These are phyloP conservation scores for Phytophthora tubulina DNA, from an alignment of 352 stramenopile genomes.

Conservation along the genomic window DNA sequence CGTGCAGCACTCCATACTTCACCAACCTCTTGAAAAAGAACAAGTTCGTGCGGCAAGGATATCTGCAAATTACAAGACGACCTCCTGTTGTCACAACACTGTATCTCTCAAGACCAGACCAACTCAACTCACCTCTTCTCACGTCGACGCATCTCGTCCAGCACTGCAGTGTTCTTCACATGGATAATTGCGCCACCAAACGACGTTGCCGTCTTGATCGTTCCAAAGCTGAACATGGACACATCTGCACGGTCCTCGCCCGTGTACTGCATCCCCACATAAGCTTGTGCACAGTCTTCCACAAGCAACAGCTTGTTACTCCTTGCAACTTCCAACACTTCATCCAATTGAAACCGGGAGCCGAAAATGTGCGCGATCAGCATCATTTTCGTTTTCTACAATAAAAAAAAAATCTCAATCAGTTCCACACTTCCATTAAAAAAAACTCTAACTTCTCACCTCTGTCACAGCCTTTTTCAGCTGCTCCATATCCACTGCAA, in stretches of 20 bases:
- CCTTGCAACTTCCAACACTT: constrained; percentile 59
- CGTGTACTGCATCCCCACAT: constrained; percentile 70
- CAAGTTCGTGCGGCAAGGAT: constrained; percentile 66
- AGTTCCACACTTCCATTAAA: not conserved
- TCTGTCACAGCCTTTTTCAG: constrained; percentile 58
- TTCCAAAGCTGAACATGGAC: constrained; percentile 91
- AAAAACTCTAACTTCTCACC: constrained; percentile 29
- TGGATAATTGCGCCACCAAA: constrained; percentile 79
- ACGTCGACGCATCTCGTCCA: constrained; percentile 74
- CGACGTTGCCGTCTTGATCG: constrained; percentile 88
- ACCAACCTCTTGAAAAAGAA: constrained; percentile 83
- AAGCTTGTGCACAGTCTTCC: constrained; percentile 86
- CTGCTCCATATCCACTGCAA: constrained; percentile 63
- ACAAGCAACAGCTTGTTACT: constrained; percentile 69
- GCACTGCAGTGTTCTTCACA: constrained; percentile 61
- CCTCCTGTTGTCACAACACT: constrained; percentile 1
- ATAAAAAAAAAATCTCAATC: constrained; percentile 1
- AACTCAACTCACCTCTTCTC: constrained; percentile 54
- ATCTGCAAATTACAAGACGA: constrained; percentile 35
- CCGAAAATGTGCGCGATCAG: constrained; percentile 89
- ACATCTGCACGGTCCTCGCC: constrained; percentile 71
- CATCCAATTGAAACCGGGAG: constrained; percentile 65
- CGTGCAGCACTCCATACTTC: constrained; percentile 82
- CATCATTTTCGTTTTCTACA: constrained; percentile 70
- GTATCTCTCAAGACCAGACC: not conserved